Conservation (phyloP, 805 yeast genomes). For the Hanseniaspora vineae region DNA sequence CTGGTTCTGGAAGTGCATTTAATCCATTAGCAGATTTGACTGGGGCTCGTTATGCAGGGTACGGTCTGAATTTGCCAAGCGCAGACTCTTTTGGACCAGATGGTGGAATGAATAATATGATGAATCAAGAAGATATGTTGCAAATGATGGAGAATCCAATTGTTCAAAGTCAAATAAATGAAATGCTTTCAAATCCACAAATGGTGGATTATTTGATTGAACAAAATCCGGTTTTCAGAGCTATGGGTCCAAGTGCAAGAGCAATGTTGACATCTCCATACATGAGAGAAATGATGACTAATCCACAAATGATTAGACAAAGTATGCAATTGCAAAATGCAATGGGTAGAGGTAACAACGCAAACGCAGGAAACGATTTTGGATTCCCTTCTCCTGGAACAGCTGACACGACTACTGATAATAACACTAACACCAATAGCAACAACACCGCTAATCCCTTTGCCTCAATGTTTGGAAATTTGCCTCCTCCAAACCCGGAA, state of each 20-base stretch:
- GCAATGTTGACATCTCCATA: conserved; percentile 74
- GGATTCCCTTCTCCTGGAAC: conserved; percentile 22
- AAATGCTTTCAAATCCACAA: conserved; percentile 75
- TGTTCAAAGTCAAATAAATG: conserved; percentile 70
- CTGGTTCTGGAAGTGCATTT: conserved; percentile 73
- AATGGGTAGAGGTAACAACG: conserved; percentile 27
- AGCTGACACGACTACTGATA: conserved; percentile 36
- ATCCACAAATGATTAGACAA: conserved; percentile 76
- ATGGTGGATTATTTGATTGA: conserved; percentile 73
- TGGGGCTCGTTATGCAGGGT: conserved; percentile 93
- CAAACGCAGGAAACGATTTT: conserved; percentile 6
- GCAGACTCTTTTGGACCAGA: conserved; percentile 89
- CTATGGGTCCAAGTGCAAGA: conserved; percentile 83
- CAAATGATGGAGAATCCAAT: conserved; percentile 70
- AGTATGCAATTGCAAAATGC: conserved; percentile 64
- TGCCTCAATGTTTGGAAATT: conserved; percentile 29
- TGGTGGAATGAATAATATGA: conserved; percentile 51
- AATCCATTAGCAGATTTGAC: conserved; percentile 88
- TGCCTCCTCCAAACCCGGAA: conserved; percentile 35
- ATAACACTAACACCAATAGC: conserved; percentile 8
- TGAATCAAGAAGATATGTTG: conserved; percentile 51
- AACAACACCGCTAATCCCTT: conserved; percentile 33
- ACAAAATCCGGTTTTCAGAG: conserved; percentile 72
- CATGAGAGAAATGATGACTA: conserved; percentile 65
- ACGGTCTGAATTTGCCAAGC: conserved; percentile 67